Base-by-base conservation (phyloP, 306 rosid genomes). In the Vachellia pachyceras region DNA sequence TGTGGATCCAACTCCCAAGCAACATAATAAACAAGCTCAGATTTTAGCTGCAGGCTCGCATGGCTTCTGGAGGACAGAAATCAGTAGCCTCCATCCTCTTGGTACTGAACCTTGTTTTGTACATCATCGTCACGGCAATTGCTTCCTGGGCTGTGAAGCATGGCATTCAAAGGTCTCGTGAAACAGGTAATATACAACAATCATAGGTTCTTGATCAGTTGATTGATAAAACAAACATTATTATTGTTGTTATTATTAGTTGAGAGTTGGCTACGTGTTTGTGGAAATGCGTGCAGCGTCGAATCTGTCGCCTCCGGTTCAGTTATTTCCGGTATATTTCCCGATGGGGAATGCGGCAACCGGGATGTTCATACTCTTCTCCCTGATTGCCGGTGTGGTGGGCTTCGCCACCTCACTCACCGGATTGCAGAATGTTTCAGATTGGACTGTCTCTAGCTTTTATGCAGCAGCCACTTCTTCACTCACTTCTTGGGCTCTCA, bases 311-410 rank as follows among this genome's bases (percentile, higher is more conserved):
- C 42, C 67, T 71, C 97, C 97, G 0, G 93, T 91, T 18, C 88
- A 66, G 13, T 77, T 95, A 78, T 95, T 95, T 81, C 99, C 98
- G 6, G 88, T 95, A 69, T 95, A 84, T 87, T 86, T 91, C 65
- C 94, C 98, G n/a, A 71, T 93, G 7, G 99, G 99, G 44, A 95
- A 91, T 78, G 79, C 86, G 93, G 91, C 97, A 47, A 93, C 99
- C 0, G 99, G 99, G 39, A 81, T 86, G 79, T 89, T 93, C 72
- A 77, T 95, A 40, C 72, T 90, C 18, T 87, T 95, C 74, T 78
- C 97, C 42, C 97, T 95, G 37, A 63, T 93, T 79, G 96, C 97
- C 58, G 98, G 96, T n/a, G 94, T 95, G 72, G 90, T 95, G 75
- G 99, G 99, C 23, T 80, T 87, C 84, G 81, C 83, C 54, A 93